Base-by-base conservation (phyloP, 495 filamentous ascomycete species). In the Penicillium lagena region DNA sequence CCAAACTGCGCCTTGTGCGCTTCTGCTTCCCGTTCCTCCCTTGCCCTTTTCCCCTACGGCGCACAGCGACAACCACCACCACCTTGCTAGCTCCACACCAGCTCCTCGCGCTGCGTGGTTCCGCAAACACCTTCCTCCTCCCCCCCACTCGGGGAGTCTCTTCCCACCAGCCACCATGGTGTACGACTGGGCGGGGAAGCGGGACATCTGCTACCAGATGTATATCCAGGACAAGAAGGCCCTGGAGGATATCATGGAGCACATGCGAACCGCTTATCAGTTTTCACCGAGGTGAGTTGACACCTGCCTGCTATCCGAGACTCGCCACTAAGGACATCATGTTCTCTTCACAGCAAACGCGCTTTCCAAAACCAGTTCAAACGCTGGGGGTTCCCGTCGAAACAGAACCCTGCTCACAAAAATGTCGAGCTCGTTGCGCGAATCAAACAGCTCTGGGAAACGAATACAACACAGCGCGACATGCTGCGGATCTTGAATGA, bases 311-410 rank as follows among this genome's bases (percentile, higher is more conserved):
- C 28, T 12, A 13, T 29, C 27, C 42, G 13, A 13, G 30, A 9
- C 37, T 30, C 31, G 14, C 14, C 28, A 44, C 38, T 31, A 17
- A 22, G 4, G 6, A 4, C 2, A 46, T 42, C 32, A 37, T n/a
- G 6, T 48, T 22, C 11, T 11, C 34, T 14, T 27, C 43, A 29
- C 58, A 89, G 83, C 58, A 87, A 86, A 61, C 82, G 85, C 32
- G 79, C 82, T 22, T 87, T 80, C 51, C 84, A 89, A 56, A 76
- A 71, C 9, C 82, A 86, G 46, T 87, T 88, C 64, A 83, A 79
- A 54, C 71, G 79, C 60, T 93, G 87, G 87, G 73, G 76, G 0
- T 93, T 90, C 47, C 87, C 87, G 4, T 77, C 71, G 46, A 87
- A 85, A 59, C 78, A 82, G 48, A 82, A 80, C 49, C 82, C 79